phyloP scores from a whole-genome alignment of 805 yeast species.

The Debaryomyces maramus region DNA sequence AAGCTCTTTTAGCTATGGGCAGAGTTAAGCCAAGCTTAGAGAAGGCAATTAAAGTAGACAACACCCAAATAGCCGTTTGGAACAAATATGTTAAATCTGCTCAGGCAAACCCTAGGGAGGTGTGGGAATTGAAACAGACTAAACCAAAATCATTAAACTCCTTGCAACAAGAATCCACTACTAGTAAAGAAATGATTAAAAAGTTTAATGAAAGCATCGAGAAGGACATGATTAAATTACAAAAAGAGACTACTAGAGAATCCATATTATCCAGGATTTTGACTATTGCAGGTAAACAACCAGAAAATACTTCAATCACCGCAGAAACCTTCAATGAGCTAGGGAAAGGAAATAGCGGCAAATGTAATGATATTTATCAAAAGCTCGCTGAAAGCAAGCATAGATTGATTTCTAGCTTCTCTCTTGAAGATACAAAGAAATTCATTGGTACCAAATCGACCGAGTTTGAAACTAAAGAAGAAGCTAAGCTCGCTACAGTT shows the following conservation, averaged over 20 bases:
- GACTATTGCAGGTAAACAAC: conserved; percentile 22
- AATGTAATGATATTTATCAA: conserved; percentile 35
- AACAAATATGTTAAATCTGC: conserved; percentile 67
- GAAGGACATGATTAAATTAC: conserved; percentile 42
- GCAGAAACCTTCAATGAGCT: conserved; percentile 33
- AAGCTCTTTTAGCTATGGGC: conserved; percentile 83
- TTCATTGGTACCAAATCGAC: conserved; percentile 34
- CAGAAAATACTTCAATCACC: conserved; percentile 20
- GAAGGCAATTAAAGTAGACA: conserved; percentile 68
- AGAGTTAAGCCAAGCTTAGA: conserved; percentile 74
- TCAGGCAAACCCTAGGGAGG: conserved; percentile 52
- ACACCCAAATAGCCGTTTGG: conserved; percentile 72
- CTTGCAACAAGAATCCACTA: conserved; percentile 12
- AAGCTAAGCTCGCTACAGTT: conserved; percentile 30
- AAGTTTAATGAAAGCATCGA: conserved; percentile 39
- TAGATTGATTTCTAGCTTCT: conserved; percentile 18
- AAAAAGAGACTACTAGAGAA: conserved; percentile 46
- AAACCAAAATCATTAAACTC: conserved; percentile 39
- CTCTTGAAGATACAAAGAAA: conserved; percentile 22
- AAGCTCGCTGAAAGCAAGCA: conserved; percentile 29
- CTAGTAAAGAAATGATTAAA: conserved; percentile 19
- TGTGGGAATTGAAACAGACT: conserved; percentile 51
- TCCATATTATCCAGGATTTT: conserved; percentile 47
- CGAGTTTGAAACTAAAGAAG: conserved; percentile 30
- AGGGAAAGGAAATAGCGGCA: conserved; percentile 32